Evolutionary conservation across 2,329 filamentous ascomycete genomes (phyloP).

Genomic region (Monosporascus sp.): DNA sequence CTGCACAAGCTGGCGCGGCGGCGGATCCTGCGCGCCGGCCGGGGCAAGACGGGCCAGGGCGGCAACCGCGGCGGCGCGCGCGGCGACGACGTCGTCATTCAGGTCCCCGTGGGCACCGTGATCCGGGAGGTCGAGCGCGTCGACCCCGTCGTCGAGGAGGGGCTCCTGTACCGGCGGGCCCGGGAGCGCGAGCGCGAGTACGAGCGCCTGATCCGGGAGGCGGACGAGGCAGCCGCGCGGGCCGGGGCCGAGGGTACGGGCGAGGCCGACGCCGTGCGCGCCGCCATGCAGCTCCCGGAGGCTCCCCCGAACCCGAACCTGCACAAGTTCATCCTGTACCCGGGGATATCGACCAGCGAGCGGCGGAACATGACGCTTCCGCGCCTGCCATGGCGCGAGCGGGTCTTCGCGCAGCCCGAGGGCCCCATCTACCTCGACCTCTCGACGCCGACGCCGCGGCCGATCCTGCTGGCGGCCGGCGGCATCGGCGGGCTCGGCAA

Average conservation of each 20-base stretch:
- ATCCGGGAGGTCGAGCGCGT: constrained; percentile 74
- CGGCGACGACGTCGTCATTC: constrained; percentile 82
- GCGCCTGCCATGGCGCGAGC: constrained; percentile 45
- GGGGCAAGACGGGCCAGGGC: constrained; percentile 75
- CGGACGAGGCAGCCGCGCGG: constrained; percentile 34
- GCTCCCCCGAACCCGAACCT: constrained; percentile 39
- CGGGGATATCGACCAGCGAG: constrained; percentile 68
- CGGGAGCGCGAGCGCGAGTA: constrained; percentile 32
- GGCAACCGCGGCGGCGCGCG: constrained; percentile 69
- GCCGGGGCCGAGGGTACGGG: constrained; percentile 33
- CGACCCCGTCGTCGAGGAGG: constrained; percentile 71
- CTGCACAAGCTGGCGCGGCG: constrained; percentile 83
- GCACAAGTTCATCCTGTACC: constrained; percentile 83
- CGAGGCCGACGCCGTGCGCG: constrained; percentile 10
- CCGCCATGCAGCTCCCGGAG: constrained; percentile 27
- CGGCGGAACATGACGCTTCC: constrained; percentile 51
- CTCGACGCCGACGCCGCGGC: constrained; percentile 71
- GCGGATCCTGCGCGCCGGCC: constrained; percentile 67
- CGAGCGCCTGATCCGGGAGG: constrained; percentile 19
- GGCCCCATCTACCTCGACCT: constrained; percentile 70
- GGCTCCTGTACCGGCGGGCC: constrained; percentile 29
- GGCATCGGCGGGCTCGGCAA: constrained; percentile 90
- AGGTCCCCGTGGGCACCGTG: constrained; percentile 89
- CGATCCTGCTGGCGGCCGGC: constrained; percentile 80
- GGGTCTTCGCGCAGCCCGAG: constrained; percentile 61